Percentiles rank a stretch among this genome's conserved stretches.
Evolutionary conservation across 495 filamentous ascomycete species (phyloP).

Genomic region (Tuber microsphaerosporum): DNA sequence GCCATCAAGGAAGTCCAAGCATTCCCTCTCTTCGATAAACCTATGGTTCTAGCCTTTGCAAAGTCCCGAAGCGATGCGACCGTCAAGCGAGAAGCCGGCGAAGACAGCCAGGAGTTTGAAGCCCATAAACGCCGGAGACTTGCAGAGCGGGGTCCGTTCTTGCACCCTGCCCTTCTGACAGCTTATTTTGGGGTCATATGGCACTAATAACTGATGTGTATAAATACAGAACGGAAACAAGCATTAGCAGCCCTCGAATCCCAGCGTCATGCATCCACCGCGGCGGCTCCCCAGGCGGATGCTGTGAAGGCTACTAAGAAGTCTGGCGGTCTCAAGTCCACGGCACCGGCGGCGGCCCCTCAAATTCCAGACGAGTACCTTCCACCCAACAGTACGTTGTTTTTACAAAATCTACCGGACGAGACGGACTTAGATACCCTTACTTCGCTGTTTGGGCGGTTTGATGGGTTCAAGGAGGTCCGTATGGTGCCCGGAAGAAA

Average conservation of each 20-base stretch:
- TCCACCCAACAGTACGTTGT: conserved; percentile 95
- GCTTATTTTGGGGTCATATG: neutral
- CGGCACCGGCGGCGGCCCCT: conserved; percentile 55
- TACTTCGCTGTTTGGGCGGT: conserved; percentile 72
- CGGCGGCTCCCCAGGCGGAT: conserved; percentile 55
- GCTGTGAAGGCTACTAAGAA: conserved; percentile 48
- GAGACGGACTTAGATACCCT: conserved; percentile 74
- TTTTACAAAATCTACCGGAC: conserved; percentile 86
- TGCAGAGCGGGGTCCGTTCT: conserved; percentile 75
- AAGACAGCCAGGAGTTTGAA: conserved; percentile 66
- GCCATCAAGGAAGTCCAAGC: conserved; percentile 88
- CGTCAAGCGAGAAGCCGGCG: conserved; percentile 61
- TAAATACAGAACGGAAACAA: conserved; percentile 71
- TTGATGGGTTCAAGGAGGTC: conserved; percentile 91
- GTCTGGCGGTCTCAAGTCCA: conserved; percentile 72
- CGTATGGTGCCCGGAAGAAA: conserved; percentile 76
- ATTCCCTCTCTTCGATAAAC: conserved; percentile 89
- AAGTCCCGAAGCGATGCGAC: conserved; percentile 82
- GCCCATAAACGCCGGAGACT: conserved; percentile 74
- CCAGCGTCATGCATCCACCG: conserved; percentile 65
- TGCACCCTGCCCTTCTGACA: neutral
- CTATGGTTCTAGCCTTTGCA: conserved; percentile 81
- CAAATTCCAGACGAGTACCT: conserved; percentile 95
- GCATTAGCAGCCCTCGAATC: conserved; percentile 75
- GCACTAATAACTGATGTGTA: conserved; percentile 2